Evolutionary conservation across 2,329 filamentous ascomycete genomes (phyloP).

Genomic region (Clonostachys sp.): DNA sequence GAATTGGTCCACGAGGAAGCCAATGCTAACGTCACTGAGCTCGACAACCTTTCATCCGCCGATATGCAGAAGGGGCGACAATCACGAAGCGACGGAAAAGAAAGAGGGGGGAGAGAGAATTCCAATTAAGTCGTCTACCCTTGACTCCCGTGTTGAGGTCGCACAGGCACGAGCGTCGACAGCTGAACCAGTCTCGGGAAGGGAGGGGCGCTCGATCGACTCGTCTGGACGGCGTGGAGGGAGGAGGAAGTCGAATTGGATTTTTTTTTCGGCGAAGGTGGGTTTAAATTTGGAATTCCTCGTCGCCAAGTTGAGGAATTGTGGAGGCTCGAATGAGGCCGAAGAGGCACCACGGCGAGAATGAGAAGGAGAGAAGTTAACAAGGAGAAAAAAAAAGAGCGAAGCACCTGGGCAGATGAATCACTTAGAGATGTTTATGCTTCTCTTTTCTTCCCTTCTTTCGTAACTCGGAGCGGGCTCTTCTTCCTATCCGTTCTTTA

Average conservation of each 20-base stretch:
- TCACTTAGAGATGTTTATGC: constrained; percentile 14
- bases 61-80: too few species aligned
- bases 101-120: too few species aligned
- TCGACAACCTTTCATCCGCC: too few species aligned
- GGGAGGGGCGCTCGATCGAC: constrained; percentile 5
- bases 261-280: constrained; percentile 1
- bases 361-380: not conserved
- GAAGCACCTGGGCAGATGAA: constrained; percentile 16
- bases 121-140: too few species aligned
- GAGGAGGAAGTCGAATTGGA: constrained; percentile 3
- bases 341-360: not conserved
- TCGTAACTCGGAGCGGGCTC: constrained; percentile 12
- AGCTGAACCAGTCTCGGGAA: constrained; percentile 2
- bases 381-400: not conserved
- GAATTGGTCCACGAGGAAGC: too few species aligned
- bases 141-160: too few species aligned
- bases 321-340: constrained; percentile 6
- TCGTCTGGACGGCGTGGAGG: constrained; percentile 4
- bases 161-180: too few species aligned
- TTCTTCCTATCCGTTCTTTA: constrained; percentile 14
- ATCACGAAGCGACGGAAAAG: too few species aligned
- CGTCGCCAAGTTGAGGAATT: constrained; percentile 38
- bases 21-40: too few species aligned
- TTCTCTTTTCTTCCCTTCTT: constrained; percentile 5
- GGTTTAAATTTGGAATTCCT: constrained; percentile 27